A percentile compares a stretch with the other conserved stretches of the same genome.
phyloP scores from a whole-genome alignment of 805 yeast species.

The Barnettozyma siamensis region DNA sequence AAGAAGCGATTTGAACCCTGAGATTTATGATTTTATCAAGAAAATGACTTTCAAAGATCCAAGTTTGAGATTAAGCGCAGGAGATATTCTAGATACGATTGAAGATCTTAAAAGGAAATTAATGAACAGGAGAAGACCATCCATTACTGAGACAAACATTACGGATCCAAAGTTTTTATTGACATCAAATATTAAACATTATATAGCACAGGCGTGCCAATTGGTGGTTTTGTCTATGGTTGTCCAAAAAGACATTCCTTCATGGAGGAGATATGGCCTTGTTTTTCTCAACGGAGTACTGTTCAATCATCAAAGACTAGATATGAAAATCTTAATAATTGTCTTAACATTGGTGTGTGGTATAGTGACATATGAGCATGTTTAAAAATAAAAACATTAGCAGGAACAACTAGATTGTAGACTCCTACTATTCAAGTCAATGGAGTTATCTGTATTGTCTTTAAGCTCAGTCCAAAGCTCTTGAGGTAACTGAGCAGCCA shows the following conservation, averaged over 20 bases:
- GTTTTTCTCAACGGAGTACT: conserved; percentile 1
- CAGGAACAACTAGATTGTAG: neutral
- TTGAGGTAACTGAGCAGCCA: conserved; percentile 44
- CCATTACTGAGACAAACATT: neutral
- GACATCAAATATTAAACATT: neutral
- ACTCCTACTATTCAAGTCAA: conserved; percentile 25
- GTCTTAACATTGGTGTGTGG: no score
- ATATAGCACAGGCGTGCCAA: neutral
- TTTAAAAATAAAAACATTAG: no score
- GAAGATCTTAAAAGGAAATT: conserved; percentile 13
- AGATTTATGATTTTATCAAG: conserved; percentile 34
- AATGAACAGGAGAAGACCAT: neutral
- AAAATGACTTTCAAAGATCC: conserved; percentile 34
- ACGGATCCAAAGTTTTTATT: neutral
- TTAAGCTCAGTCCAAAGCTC: conserved; percentile 18
- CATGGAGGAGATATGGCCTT: neutral
- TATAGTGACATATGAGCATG: no score
- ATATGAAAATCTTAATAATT: no score
- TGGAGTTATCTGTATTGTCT: conserved; percentile 19
- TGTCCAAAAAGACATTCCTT: neutral
- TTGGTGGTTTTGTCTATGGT: neutral
- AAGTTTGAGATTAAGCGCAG: conserved; percentile 37
- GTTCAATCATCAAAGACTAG: neutral
- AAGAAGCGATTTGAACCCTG: conserved; percentile 17
- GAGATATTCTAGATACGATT: conserved; percentile 30